Conservation (phyloP, 2,329 filamentous ascomycete genomes). For the Pseudogymnoascus sp. region DNA sequence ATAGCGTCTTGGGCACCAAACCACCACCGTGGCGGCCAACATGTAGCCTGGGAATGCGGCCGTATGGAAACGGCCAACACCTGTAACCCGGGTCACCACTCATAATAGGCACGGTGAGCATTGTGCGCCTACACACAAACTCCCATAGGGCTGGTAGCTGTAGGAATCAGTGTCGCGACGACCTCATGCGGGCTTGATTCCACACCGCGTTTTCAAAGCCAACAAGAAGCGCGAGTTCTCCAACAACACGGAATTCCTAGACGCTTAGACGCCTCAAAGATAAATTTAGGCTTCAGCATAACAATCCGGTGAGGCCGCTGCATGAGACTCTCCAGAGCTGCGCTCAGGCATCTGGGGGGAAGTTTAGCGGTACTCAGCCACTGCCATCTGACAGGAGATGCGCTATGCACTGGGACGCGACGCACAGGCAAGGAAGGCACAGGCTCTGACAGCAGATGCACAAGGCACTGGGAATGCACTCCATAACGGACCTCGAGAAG, state of each 20-base stretch:
- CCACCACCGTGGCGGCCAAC: neutral
- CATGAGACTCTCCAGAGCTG: neutral
- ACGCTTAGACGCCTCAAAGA: neutral
- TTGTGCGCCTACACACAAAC: neutral
- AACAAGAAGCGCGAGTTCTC: neutral
- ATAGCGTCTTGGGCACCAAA: neutral
- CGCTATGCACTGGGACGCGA: neutral
- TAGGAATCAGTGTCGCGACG: neutral
- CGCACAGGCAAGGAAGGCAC: neutral
- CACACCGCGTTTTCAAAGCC: neutral
- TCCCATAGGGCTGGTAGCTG: neutral
- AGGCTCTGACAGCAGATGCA: neutral
- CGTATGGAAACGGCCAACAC: neutral
- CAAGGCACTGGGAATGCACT: too few species aligned
- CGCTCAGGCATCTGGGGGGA: neutral
- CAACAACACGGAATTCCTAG: neutral
- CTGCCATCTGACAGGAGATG: neutral
- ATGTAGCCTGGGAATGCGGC: neutral
- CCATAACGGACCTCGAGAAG: too few species aligned
- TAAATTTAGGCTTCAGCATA: constrained; percentile 1
- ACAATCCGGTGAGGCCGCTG: neutral
- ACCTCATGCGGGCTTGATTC: neutral
- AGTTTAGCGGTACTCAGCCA: constrained; percentile 2
- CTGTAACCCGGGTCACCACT: neutral
- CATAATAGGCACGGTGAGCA: neutral